These are phyloP conservation scores for Penicillium sp. DNA, from an alignment of 2,329 filamentous ascomycete species.

Conservation along the genomic window DNA sequence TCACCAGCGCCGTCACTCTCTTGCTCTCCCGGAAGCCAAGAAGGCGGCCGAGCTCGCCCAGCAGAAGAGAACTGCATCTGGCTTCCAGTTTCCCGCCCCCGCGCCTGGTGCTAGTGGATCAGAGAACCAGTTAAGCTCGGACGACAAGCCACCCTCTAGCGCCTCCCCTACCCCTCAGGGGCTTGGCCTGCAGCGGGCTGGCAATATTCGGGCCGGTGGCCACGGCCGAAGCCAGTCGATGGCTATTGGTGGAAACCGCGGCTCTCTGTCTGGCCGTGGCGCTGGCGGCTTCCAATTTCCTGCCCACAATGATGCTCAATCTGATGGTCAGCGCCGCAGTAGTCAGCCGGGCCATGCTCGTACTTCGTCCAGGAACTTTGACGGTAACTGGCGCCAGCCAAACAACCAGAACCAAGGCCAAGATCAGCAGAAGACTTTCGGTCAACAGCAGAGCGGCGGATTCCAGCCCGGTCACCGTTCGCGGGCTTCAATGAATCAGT, in stretches of 20 bases:
- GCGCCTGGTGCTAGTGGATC: conserved; percentile 54
- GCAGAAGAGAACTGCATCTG: conserved; percentile 90
- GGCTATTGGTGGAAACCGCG: conserved; percentile 62
- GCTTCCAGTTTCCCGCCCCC: conserved; percentile 89
- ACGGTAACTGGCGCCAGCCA: conserved; percentile 95
- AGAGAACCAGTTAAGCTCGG: conserved; percentile 56
- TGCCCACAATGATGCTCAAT: conserved; percentile 49
- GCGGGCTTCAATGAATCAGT: conserved; percentile 81
- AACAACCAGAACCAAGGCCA: conserved; percentile 51
- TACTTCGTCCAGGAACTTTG: conserved; percentile 87
- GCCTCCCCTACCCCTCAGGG: conserved; percentile 55
- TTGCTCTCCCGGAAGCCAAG: conserved; percentile 92
- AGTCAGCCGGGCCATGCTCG: conserved; percentile 73
- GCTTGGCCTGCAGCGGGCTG: conserved; percentile 67
- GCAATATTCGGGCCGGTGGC: conserved; percentile 82
- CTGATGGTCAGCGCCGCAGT: conserved; percentile 72
- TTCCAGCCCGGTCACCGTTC: conserved; percentile 92
- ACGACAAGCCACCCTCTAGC: conserved; percentile 43
- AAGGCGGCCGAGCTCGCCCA: conserved; percentile 96
- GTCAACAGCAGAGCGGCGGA: conserved; percentile 56
- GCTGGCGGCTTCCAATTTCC: conserved; percentile 72
- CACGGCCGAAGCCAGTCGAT: conserved; percentile 51
- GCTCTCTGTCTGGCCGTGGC: conserved; percentile 60
- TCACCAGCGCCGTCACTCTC: conserved; percentile 89
- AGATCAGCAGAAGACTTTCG: conserved; percentile 58